Evolutionary conservation across 1,284 basidiomycete species (phyloP).

Genomic region (Sanghuangporus baumii): DNA sequence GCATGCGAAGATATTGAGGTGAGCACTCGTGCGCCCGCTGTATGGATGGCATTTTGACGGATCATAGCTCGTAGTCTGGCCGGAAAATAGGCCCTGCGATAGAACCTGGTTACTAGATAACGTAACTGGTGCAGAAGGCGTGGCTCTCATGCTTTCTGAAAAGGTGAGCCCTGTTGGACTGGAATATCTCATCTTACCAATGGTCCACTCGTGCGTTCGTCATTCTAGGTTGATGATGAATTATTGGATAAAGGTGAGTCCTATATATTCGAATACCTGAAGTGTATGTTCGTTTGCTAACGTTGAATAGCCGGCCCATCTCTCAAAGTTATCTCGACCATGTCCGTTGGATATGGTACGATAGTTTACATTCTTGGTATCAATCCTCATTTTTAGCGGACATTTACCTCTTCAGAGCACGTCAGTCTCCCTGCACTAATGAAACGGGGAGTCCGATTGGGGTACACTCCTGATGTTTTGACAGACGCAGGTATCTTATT

Average conservation of each 20-base stretch:
- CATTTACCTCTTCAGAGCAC: conserved; percentile 56
- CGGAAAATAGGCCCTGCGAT: conserved; percentile 57
- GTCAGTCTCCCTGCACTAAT: conserved; percentile 63
- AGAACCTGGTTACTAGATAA: conserved; percentile 79
- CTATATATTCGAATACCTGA: neutral
- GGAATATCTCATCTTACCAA: neutral
- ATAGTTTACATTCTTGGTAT: conserved; percentile 1
- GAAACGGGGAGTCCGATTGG: conserved; percentile 67
- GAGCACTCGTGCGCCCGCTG: conserved; percentile 16
- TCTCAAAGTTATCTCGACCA: conserved; percentile 81
- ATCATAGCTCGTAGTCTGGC: conserved; percentile 63
- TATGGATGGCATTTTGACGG: neutral
- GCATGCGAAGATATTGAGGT: conserved; percentile 53
- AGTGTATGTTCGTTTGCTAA: neutral
- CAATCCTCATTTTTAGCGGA: neutral
- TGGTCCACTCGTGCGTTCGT: neutral
- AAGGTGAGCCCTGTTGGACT: conserved; percentile 39
- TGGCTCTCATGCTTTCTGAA: conserved; percentile 69
- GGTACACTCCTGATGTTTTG: conserved; percentile 89
- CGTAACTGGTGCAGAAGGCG: conserved; percentile 55
- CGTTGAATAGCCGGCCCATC: conserved; percentile 53
- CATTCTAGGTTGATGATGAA: conserved; percentile 61
- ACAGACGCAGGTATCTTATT: conserved; percentile 69
- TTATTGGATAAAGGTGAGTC: conserved; percentile 59
- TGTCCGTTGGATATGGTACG: conserved; percentile 85